These are phyloP conservation scores for Schizochytrium sp. DNA, from an alignment of 108 stramenopile genomes.

Conservation along the genomic window DNA sequence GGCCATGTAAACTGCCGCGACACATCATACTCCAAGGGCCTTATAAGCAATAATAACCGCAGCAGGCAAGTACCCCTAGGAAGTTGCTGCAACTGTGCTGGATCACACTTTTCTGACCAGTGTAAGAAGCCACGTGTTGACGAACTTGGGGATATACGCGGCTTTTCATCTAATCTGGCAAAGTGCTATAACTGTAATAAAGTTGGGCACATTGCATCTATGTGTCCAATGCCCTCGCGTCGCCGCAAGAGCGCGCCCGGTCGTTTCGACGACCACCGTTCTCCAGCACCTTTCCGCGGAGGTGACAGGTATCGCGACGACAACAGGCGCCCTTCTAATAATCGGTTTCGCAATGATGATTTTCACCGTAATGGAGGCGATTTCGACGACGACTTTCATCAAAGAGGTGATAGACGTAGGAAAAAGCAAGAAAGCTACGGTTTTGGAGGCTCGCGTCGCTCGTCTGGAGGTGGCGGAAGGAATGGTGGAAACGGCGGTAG, in stretches of 20 bases:
- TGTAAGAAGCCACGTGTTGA: not conserved
- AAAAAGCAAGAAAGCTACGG: not conserved
- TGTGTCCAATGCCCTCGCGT: not conserved
- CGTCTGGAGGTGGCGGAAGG: no score
- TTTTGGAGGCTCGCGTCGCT: not conserved
- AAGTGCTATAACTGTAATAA: conserved; percentile 10
- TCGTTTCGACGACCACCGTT: not conserved
- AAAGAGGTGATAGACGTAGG: not conserved
- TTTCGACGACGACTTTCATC: not conserved
- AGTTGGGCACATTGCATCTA: conserved; percentile 19
- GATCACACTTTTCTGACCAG: not conserved
- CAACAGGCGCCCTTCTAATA: not conserved
- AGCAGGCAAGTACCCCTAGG: not conserved
- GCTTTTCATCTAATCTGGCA: not conserved
- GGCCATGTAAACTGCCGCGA: conserved; percentile 33
- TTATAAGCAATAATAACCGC: not conserved
- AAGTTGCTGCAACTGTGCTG: conserved; percentile 36
- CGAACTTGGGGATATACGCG: not conserved
- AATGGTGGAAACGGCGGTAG: no score
- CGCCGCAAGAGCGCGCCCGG: not conserved
- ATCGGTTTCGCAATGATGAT: not conserved
- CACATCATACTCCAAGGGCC: conserved; percentile 38
- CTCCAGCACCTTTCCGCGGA: not conserved
- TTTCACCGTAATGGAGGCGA: not conserved
- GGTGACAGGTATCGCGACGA: not conserved